Base-by-base conservation (phyloP, 164 flowering plant species). In the Vitis amurensis region DNA sequence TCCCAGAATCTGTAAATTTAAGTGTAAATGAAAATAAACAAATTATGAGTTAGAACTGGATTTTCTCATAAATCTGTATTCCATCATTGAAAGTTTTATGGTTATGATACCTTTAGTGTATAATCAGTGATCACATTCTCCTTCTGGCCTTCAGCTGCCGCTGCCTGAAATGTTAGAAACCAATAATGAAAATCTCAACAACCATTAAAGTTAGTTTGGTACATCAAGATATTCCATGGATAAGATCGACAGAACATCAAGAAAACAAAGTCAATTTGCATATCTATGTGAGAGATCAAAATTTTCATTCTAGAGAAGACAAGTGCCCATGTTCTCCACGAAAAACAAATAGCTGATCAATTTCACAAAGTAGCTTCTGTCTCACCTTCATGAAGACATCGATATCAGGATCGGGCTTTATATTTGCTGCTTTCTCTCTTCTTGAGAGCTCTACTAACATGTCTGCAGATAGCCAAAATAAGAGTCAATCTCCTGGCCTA, bases 341-440 rank as follows among this genome's bases (percentile, higher is more conserved):
- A 23, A 23, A 23, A 23, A 23, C 27, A 23, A 23, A 23, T 23
- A 23, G 27, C 27, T 19, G 19, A 19, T 23, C 27, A 31, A 31
- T 31, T 31, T 31, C 44, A 31, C 6, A 31, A 31, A 31, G 44
- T 31, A 31, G 44, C 23, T 48, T 48, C 50, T 23, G 67, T 11
- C 70, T 73, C 47, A 82, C 87, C 85, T 84, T 86, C 89, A 86
- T 86, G 80, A 66, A 85, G 62, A 82, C 63, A 68, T 85, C 91
- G 48, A 87, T 47, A 70, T 87, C 87, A 51, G 86, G 89, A 78
- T 87, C 86, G 11, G 91, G 87, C 64, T 79, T 82, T 19, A 87
- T 84, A 61, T 78, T 81, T 29, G 85, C 82, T 17, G 68, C 83
- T 69, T 82, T 83, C 72, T 85, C 91, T 69, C 87, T 80, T 66